These are phyloP conservation scores for Schwanniomyces yamadae DNA, from an alignment of 805 yeast genomes.

Conservation along the genomic window DNA sequence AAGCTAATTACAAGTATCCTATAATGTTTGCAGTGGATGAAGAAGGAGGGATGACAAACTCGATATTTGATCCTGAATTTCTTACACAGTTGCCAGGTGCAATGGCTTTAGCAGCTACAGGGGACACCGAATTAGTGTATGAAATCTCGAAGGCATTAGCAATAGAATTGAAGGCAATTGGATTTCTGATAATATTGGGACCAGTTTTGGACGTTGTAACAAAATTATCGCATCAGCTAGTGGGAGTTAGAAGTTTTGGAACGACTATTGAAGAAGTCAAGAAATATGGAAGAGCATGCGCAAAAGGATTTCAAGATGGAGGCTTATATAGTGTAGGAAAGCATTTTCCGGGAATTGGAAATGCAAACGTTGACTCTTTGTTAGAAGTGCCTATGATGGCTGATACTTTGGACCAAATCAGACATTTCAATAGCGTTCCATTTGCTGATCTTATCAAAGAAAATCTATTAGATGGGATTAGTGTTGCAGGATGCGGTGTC, in stretches of 20 bases:
- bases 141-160: constrained; percentile 56
- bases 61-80: constrained; percentile 50
- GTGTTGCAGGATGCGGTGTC: constrained; percentile 65
- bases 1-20: constrained; percentile 51
- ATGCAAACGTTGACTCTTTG: constrained; percentile 56
- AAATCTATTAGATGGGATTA: constrained; percentile 50
- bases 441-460: constrained; percentile 47
- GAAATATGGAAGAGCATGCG: constrained; percentile 52
- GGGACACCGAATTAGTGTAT: constrained; percentile 47
- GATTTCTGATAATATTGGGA: constrained; percentile 55
- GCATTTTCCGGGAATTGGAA: constrained; percentile 68
- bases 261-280: constrained; percentile 58
- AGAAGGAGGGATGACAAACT: constrained; percentile 64
- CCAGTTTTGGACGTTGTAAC: constrained; percentile 64
- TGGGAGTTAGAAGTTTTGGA: constrained; percentile 62
- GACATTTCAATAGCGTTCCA: constrained; percentile 50
- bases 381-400: constrained; percentile 59
- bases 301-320: constrained; percentile 53
- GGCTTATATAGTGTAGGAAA: constrained; percentile 58
- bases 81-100: constrained; percentile 64
- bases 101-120: constrained; percentile 61
- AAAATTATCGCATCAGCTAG: constrained; percentile 52
- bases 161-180: constrained; percentile 50
- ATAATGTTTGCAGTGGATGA: constrained; percentile 58
- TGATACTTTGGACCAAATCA: constrained; percentile 53